phyloP scores from a whole-genome alignment of 2,329 filamentous ascomycete species.

The Fusarium tricinctum region DNA sequence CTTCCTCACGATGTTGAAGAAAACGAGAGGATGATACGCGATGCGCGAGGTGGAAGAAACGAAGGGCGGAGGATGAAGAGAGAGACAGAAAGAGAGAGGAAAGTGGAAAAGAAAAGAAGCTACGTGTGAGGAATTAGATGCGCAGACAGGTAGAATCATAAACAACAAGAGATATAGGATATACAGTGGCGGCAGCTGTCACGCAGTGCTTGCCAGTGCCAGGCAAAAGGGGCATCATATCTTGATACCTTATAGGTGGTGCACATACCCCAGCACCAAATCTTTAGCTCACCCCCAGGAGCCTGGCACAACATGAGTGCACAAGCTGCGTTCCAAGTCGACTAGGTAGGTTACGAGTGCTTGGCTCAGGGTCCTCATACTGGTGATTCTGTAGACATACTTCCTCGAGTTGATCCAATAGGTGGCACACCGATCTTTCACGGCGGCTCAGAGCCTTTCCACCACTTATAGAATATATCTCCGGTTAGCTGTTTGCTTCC shows the following conservation, averaged over 20 bases:
- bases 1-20: conserved; percentile 15
- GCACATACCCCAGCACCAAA: conserved; percentile 1
- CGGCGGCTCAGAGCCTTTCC: conserved; percentile 17
- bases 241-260: conserved; percentile 30
- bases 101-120: conserved; percentile 7
- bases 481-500: conserved; percentile 10
- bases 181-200: conserved; percentile 41
- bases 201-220: conserved; percentile 37
- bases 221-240: conserved; percentile 24
- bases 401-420: conserved; percentile 6
- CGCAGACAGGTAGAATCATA: conserved; percentile 24
- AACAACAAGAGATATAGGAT: conserved; percentile 27
- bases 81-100: conserved; percentile 11
- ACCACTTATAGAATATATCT: conserved; percentile 9
- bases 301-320: conserved; percentile 41
- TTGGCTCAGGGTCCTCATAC: conserved; percentile 3
- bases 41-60: conserved; percentile 10
- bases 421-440: conserved; percentile 21
- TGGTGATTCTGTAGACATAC: conserved; percentile 2
- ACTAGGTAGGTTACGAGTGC: conserved; percentile 31
- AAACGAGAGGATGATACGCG: conserved; percentile 11
- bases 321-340: conserved; percentile 33
- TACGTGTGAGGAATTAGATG: conserved; percentile 7
- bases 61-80: conserved; percentile 8
- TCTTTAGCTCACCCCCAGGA: conserved; percentile 14